Evolutionary conservation across 2,329 filamentous ascomycete species (phyloP).

Genomic region (Penicillium sp.): DNA sequence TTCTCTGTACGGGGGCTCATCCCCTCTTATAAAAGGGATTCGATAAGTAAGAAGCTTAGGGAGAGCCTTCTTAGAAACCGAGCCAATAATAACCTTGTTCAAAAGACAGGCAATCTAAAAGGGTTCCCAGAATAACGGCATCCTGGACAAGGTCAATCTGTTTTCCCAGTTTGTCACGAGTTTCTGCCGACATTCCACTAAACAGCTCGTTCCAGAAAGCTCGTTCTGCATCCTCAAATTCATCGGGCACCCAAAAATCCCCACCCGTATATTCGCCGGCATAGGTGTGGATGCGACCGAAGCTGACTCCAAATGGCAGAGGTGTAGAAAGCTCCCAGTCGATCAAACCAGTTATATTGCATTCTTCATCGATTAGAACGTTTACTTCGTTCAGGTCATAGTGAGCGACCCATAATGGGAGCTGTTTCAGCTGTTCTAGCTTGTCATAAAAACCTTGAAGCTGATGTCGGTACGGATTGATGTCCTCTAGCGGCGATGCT

Average conservation of each 20-base stretch:
- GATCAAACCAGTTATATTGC: constrained; percentile 18
- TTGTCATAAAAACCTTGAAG: constrained; percentile 10
- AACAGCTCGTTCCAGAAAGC: constrained; percentile 4
- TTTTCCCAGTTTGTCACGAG: constrained; percentile 29
- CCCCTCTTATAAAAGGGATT: constrained; percentile 2
- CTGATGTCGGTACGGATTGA: constrained; percentile 16
- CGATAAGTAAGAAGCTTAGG: constrained; percentile 5
- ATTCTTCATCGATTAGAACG: constrained; percentile 20
- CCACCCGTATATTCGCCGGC: constrained; percentile 7
- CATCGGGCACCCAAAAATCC: constrained; percentile 4
- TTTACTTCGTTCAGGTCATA: constrained; percentile 28
- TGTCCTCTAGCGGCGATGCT: constrained; percentile 18
- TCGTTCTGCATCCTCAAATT: constrained; percentile 8
- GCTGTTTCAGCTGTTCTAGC: constrained; percentile 13
- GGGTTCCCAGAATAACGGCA: constrained; percentile 22
- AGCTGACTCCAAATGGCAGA: constrained; percentile 26
- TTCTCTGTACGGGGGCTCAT: background rate
- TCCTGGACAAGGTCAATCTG: constrained; percentile 33
- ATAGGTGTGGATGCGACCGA: constrained; percentile 16
- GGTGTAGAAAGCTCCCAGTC: constrained; percentile 18
- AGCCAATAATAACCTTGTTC: constrained; percentile 19
- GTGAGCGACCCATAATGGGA: constrained; percentile 16
- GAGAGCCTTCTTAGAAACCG: background rate
- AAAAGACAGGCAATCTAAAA: constrained; percentile 27
- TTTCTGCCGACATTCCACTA: constrained; percentile 1